Base-by-base conservation (phyloP, 1,284 basidiomycete genomes). In the Pyrrhoderma noxium region DNA sequence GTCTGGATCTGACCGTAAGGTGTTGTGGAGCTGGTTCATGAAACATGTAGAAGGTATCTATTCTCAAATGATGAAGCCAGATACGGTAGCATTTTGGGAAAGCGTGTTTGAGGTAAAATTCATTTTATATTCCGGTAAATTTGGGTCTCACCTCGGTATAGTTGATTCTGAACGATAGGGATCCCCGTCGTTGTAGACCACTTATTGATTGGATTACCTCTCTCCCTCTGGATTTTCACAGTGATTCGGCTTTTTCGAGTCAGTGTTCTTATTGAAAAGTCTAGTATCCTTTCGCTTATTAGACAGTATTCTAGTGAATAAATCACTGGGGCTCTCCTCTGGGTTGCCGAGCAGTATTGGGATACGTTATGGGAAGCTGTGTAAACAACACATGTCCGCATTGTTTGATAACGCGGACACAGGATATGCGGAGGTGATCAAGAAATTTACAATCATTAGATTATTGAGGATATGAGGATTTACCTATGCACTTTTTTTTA, bases 11-110 rank as follows among this genome's bases (percentile, higher is more conserved):
- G 70, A 76, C 55, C 76, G 80, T 43, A 67, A 79, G 44, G 64
- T 67, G 44, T 67, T 98, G 2, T 95, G 91, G 93, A 63, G 71
- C 27, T 99, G 95, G 96, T 73, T 89, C 44, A 72, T 72, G 9
- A 68, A 73, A n/a, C 79, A 80, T 40, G 68, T 97, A 23, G 77
- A 84, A 40, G 71, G 72, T 39, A 82, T 95, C 52, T 85, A 90
- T 59, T 69, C 75, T 2, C 85, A 85, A 58, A 31, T 31, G n/a
- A 85, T 93, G 60, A 88, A 88, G 58, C 90, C 90, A 45, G 91
- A 94, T 62, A 93, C 89, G 0, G 67, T 88, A 35, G 68, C 75
- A 36, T 82, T 87, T 56, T 90, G 86, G 86, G 84, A 85, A 59
- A 71, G 68, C 43, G 70, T 82, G 27, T 75, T 89, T 60, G 73